A percentile compares a stretch with the other conserved stretches of the same genome.
Evolutionary conservation across 2,329 filamentous ascomycete species (phyloP).

Genomic region (Neurospora crassa): DNA sequence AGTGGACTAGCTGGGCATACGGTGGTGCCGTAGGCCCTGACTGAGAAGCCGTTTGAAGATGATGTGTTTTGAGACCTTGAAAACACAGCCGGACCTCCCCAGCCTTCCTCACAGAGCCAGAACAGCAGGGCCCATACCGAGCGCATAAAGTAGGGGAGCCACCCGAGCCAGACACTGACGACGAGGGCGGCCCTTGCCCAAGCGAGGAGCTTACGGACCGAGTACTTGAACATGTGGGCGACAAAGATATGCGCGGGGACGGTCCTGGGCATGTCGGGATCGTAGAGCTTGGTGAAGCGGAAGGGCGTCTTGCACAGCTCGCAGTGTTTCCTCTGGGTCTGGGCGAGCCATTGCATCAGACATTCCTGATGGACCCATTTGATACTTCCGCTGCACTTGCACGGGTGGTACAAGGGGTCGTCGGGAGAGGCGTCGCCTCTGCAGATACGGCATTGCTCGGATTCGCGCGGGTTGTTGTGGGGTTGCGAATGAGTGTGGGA

Average conservation of each 20-base stretch:
- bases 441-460: conserved; percentile 94
- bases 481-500: conserved; percentile 1
- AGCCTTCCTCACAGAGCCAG: conserved; percentile 79
- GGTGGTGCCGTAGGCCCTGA: conserved; percentile 20
- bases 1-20: conserved; percentile 32
- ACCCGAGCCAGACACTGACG: conserved; percentile 75
- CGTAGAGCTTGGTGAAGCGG: conserved; percentile 95
- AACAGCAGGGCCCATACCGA: conserved; percentile 90
- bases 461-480: conserved; percentile 29
- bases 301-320: conserved; percentile 98
- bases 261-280: conserved; percentile 80
- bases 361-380: conserved; percentile 98
- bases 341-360: conserved; percentile 96
- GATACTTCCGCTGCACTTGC: conserved; percentile 98
- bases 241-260: conserved; percentile 76
- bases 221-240: conserved; percentile 66
- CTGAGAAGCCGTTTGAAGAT: conserved; percentile 4
- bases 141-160: conserved; percentile 84
- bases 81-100: conserved; percentile 24
- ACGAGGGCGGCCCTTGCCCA: conserved; percentile 76
- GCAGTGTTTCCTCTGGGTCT: conserved; percentile 99
- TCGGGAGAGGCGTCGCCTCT: conserved; percentile 73
- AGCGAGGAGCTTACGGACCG: conserved; percentile 59
- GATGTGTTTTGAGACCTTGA: background rate
- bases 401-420: conserved; percentile 91